Base-by-base conservation (phyloP, 179 eudicot genomes). In the Beta lomatogona region DNA sequence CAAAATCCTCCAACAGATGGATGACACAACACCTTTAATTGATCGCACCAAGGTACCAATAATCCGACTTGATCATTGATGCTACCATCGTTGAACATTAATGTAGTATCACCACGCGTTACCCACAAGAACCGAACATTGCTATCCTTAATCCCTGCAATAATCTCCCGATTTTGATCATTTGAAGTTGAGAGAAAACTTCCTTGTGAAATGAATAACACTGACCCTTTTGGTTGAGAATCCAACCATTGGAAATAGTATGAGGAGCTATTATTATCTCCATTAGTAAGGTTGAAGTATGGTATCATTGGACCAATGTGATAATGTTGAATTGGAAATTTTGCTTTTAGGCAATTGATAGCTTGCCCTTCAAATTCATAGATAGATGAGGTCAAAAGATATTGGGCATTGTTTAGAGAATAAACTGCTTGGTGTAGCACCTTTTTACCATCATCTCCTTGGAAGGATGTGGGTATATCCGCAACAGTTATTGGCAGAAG, bases 31-130 rank as follows among this genome's bases (percentile, higher is more conserved):
- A 90, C 93, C 80, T 78, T 85, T 60, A 89, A 15, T 19, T 92
- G 97, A 59, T 92, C 93, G 25, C 97, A 93, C 95, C 97, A 91
- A 1, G 85, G 79, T 36, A 91, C 90, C 11, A 87, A 71, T 0
- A 79, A 18, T 59, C 93, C 91, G 4, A 64, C 28, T 12, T 83
- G 14, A 21, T 83, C 88, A 31, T 80, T 82, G 28, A 25, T 25
- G 28, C 28, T 25, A 25, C 28, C 28, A 25, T 25, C 28, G 71
- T 68, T 59, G 15, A 80, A 79, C 57, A 75, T 69, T 44, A 85
- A 69, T 36, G 41, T 36, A 1, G 44, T 73, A 60, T 88, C 89
- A 28, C 83, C 88, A 0, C 93, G 90, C 0, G 92, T 82, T 52
- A 88, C 90, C 93, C 93, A 91, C 46, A 92, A 82, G 82, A 82